These are phyloP conservation scores for Ophiostoma himal-ulmi DNA, from an alignment of 2,329 filamentous ascomycete species.

Conservation along the genomic window DNA sequence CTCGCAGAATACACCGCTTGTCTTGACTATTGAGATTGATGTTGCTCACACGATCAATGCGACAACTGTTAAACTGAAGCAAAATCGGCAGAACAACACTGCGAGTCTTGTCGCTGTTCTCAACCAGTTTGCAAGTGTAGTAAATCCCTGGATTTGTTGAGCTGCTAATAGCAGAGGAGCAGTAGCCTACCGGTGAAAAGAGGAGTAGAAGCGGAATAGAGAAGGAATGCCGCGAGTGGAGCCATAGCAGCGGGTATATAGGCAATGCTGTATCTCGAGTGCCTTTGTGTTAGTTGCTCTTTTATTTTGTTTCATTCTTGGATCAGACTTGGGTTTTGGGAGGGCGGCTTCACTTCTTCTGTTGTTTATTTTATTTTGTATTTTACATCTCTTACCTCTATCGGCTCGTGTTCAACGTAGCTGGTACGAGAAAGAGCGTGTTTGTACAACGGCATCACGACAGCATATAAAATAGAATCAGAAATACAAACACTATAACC, in stretches of 20 bases:
- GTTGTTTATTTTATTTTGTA: not conserved
- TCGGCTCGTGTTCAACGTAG: no score
- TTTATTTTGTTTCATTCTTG: not conserved
- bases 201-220: not conserved
- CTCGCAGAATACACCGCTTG: conserved; percentile 6
- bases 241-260: not conserved
- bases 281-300: not conserved
- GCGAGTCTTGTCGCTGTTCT: not conserved
- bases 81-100: not conserved
- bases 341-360: not conserved
- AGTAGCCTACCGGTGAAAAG: not conserved
- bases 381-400: not conserved
- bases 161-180: conserved; percentile 1
- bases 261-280: not conserved
- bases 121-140: conserved; percentile 5
- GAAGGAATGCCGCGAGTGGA: not conserved
- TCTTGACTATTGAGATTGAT: not conserved
- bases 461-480: not conserved
- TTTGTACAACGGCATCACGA: not conserved
- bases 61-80: not conserved
- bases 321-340: not conserved
- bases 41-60: not conserved
- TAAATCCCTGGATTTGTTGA: not conserved
- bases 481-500: not conserved
- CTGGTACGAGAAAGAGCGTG: not conserved